Base-by-base conservation (phyloP, 2,329 filamentous ascomycete species). In the Trichophyton rubrum region DNA sequence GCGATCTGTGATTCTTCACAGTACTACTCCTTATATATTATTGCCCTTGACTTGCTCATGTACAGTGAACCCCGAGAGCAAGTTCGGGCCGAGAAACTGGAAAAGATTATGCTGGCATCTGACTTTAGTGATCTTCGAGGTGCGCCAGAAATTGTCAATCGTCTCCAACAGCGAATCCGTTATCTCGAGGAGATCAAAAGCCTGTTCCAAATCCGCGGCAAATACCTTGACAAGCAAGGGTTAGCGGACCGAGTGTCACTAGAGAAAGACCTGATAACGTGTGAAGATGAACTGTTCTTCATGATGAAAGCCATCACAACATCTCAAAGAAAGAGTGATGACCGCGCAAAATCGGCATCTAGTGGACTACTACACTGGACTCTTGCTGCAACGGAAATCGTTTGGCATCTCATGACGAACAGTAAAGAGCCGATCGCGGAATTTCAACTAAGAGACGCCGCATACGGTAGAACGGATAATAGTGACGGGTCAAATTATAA, bases 231-330 rank as follows among this genome's bases (percentile, higher is more conserved):
- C 72, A 85, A 86, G 68, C 85, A 88, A 69, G 91, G 91, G 13
- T 97, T 92, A 91, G 85, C 93, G 69, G 92, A 97, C 70, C 84
- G 90, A 38, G 79, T 96, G 62, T 77, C 86, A n/a, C 81, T 99
- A 49, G 93, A 99, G 70, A 86, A 88, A 58, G 93, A 99, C 70
- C 78, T 99, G 58, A 84, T 89, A 8, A 85, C 85, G 20, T 96
- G 90, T 68, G 93, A 97, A 72, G 93, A 99, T 68, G 95, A 99
- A 73, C 76, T 99, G 7, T 99, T 99, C 80, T 99, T 99, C 76
- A 88, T 99, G 79, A 97, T 99, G 93, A 97, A 99, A 69, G 95
- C 93, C 43, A 99, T 99, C 71, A 99, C 93, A 1, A 95, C 90
- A 2, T 95, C 92, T 3, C 93, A 99, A 73, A 82, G 90, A 62